Percentiles rank a stretch among this genome's conserved stretches.
Conservation (phyloP, 352 stramenopile genomes). For the Phytophthora syringae region DNA sequence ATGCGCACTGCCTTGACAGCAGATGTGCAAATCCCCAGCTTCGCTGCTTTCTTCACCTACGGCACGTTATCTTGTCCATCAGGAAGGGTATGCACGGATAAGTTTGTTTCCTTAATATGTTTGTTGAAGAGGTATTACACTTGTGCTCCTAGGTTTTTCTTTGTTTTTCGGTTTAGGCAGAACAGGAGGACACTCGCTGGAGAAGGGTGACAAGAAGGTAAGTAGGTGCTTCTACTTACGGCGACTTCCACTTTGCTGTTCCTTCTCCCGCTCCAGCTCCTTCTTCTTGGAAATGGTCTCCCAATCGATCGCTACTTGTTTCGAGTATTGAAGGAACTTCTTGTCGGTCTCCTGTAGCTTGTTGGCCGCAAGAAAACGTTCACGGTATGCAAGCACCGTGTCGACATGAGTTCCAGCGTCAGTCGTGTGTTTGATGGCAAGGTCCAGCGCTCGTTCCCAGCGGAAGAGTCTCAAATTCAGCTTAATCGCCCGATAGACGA, state of each 20-base stretch:
- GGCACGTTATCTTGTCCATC: constrained; percentile 30
- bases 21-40: constrained; percentile 18
- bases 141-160: too few species aligned
- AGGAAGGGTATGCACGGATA: neutral
- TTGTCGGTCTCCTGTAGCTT: constrained; percentile 89
- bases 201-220: constrained; percentile 5
- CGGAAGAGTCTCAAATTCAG: constrained; percentile 92
- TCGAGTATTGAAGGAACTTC: constrained; percentile 89
- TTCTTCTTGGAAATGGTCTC: constrained; percentile 91
- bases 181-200: neutral
- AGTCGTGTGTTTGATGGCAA: constrained; percentile 91
- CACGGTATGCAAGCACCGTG: constrained; percentile 90
- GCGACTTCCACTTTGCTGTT: constrained; percentile 58
- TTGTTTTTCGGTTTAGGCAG: too few species aligned
- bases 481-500: constrained; percentile 95
- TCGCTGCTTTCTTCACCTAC: constrained; percentile 10
- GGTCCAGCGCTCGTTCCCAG: constrained; percentile 88
- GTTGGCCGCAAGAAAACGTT: constrained; percentile 87
- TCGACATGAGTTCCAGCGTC: constrained; percentile 88
- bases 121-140: too few species aligned
- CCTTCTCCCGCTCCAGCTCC: constrained; percentile 85
- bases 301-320: constrained; percentile 90
- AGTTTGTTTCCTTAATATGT: too few species aligned
- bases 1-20: constrained; percentile 1
- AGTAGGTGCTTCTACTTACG: constrained; percentile 53